A percentile compares a stretch with the other conserved stretches of the same genome.
Conservation (phyloP, 1,284 basidiomycete genomes). For the Malassezia sympodialis region DNA sequence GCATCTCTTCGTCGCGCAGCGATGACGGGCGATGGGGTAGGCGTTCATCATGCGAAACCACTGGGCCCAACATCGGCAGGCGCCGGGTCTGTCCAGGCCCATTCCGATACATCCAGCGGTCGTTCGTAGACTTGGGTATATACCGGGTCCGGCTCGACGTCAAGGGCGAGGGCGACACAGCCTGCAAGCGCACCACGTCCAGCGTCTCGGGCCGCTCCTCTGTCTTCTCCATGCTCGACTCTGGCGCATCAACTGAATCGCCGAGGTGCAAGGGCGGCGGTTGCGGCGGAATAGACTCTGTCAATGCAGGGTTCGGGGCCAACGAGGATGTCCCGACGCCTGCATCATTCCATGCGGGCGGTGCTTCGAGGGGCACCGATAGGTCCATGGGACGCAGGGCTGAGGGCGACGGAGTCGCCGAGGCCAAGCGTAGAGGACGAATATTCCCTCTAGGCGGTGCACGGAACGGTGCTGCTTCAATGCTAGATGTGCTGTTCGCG, state of each 20-base stretch:
- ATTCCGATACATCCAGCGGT: slow-evolving; percentile 41
- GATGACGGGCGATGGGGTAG: background rate
- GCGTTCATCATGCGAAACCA: background rate
- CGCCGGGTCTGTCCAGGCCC: slow-evolving; percentile 25
- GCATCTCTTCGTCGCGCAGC: slow-evolving; percentile 5
- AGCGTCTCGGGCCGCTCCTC: background rate
- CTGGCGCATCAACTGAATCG: background rate
- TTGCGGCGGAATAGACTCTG: background rate
- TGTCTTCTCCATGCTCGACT: background rate
- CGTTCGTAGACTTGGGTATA: slow-evolving; percentile 26
- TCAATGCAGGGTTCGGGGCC: background rate
- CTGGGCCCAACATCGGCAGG: slow-evolving; percentile 6
- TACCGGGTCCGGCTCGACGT: background rate
- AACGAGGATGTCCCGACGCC: background rate
- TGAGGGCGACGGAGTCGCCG: background rate
- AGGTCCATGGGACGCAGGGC: background rate
- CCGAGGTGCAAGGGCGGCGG: background rate
- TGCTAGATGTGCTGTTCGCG: slow-evolving; percentile 41
- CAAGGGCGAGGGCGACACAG: background rate
- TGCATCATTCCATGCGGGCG: background rate
- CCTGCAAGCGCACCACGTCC: background rate
- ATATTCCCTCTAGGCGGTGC: slow-evolving; percentile 41
- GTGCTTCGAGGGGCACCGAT: background rate
- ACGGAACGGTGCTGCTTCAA: slow-evolving; percentile 44
- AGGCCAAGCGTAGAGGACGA: background rate